A percentile compares a stretch with the other conserved stretches of the same genome.
Conservation (phyloP, 2,329 filamentous ascomycete genomes). For the Biscogniauxia marginata region DNA sequence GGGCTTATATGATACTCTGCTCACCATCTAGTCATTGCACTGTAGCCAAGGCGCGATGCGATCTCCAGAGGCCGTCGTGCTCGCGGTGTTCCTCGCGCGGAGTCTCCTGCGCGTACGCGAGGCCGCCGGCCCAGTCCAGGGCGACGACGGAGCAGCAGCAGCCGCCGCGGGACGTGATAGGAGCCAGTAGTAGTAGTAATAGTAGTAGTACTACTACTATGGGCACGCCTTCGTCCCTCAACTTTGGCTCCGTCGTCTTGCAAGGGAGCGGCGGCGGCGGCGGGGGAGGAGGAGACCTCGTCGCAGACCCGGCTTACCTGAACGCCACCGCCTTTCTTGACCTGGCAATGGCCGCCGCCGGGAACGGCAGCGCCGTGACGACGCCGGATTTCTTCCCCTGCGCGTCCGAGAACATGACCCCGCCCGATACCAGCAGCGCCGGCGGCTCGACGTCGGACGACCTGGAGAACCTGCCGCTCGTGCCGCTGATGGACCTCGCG, state of each 20-base stretch:
- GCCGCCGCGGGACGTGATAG: background rate
- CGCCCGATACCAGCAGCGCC: no score
- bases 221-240: background rate
- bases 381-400: background rate
- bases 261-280: no score
- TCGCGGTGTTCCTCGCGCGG: constrained; percentile 23
- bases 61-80: constrained; percentile 24
- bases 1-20: background rate
- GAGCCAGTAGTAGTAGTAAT: background rate
- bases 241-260: background rate
- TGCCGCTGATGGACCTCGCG: background rate
- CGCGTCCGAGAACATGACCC: no score
- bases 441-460: background rate
- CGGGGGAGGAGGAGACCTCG: no score
- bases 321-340: background rate
- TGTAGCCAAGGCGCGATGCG: constrained; percentile 29
- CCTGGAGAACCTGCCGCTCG: background rate
- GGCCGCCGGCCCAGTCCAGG: constrained; percentile 1
- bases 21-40: constrained; percentile 25
- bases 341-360: background rate
- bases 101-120: constrained; percentile 21
- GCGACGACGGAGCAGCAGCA: background rate
- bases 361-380: background rate
- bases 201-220: no score
- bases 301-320: background rate